Evolutionary conservation across 164 flowering plant genomes (phyloP).

Genomic region (Vitis vinifera): DNA sequence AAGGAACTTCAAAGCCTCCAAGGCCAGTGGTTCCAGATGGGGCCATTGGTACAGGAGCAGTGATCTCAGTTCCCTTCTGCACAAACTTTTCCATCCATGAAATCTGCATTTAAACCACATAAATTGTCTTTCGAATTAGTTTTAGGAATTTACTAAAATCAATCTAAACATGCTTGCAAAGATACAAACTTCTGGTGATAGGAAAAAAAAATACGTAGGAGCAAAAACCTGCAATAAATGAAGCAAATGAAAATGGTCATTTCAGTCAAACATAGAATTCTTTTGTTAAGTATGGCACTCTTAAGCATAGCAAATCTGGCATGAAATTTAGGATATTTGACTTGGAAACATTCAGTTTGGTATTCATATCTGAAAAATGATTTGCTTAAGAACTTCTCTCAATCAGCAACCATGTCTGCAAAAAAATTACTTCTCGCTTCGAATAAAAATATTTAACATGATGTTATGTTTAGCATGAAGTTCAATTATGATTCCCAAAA

Average conservation of each 20-base stretch:
- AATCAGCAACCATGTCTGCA: no score
- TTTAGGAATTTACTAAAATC: background rate
- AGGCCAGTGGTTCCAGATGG: constrained; percentile 95
- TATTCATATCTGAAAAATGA: background rate
- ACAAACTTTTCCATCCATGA: constrained; percentile 99
- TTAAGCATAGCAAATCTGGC: background rate
- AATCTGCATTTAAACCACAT: constrained; percentile 52
- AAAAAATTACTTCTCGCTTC: background rate
- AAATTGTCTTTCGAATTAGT: background rate
- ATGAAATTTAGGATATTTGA: background rate
- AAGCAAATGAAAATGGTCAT: background rate
- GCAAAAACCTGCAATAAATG: background rate
- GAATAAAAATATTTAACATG: background rate
- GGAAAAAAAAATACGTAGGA: background rate
- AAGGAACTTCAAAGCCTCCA: constrained; percentile 95
- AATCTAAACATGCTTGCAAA: background rate
- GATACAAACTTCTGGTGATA: background rate
- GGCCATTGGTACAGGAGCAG: constrained; percentile 95
- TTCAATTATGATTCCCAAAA: constrained; percentile 1
- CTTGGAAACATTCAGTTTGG: background rate
- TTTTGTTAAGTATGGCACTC: background rate
- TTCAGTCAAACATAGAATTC: background rate
- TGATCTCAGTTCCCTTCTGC: constrained; percentile 87
- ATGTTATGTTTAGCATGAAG: background rate
- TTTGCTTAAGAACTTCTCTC: background rate